phyloP scores from a whole-genome alignment of 306 rosid species.

The Vigna trinervia region DNA sequence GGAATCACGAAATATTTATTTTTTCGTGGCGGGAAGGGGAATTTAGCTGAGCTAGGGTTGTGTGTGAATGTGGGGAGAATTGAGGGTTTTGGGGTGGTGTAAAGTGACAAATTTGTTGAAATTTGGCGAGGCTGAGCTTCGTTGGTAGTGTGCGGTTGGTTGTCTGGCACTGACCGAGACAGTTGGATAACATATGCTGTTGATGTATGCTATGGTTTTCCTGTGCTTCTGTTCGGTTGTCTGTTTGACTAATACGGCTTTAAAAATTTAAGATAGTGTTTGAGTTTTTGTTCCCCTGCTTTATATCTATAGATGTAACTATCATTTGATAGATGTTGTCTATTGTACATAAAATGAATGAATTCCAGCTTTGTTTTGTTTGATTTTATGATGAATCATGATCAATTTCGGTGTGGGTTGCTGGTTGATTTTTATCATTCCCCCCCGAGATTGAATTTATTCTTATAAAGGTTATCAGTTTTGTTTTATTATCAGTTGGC shows the following conservation, averaged over 20 bases:
- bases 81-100: slow-evolving; percentile 28
- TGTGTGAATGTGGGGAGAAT: slow-evolving; percentile 45
- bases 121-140: slow-evolving; percentile 32
- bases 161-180: slow-evolving; percentile 32
- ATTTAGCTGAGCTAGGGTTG: slow-evolving; percentile 28
- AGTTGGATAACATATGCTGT: slow-evolving; percentile 41
- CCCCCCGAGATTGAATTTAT: not conserved
- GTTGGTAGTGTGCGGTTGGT: slow-evolving; percentile 36
- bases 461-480: slow-evolving; percentile 15
- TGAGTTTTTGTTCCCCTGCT: slow-evolving; percentile 31
- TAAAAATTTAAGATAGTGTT: slow-evolving; percentile 2
- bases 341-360: slow-evolving; percentile 26
- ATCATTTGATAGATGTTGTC: slow-evolving; percentile 31
- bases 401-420: slow-evolving; percentile 13
- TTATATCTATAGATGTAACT: slow-evolving; percentile 31
- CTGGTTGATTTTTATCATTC: not conserved
- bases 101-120: slow-evolving; percentile 15
- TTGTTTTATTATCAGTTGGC: slow-evolving; percentile 14
- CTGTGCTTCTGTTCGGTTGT: slow-evolving; percentile 38
- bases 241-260: slow-evolving; percentile 31
- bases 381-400: slow-evolving; percentile 19
- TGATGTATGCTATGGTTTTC: slow-evolving; percentile 33
- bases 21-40: slow-evolving; percentile 28
- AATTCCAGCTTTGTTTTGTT: not conserved
- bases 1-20: slow-evolving; percentile 34